Evolutionary conservation across 2,329 filamentous ascomycete genomes (phyloP).

Genomic region (Aureobasidium sp.): DNA sequence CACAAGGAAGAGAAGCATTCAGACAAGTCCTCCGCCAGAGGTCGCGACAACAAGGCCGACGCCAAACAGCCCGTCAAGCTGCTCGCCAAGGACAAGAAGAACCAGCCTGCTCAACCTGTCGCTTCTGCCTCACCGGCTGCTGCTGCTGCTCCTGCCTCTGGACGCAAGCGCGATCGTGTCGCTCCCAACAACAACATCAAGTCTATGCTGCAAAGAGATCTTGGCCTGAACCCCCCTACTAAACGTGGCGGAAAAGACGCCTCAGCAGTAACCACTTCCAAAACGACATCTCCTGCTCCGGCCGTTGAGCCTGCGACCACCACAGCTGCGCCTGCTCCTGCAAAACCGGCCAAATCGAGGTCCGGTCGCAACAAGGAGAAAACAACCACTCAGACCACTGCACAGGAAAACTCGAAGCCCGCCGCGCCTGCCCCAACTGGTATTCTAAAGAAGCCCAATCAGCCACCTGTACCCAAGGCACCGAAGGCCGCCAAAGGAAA

Average conservation of each 20-base stretch:
- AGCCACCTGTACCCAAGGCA: constrained; percentile 15
- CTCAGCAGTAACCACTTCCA: constrained; percentile 17
- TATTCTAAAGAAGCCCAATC: constrained; percentile 34
- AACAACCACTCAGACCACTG: constrained; percentile 1
- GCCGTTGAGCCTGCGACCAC: constrained; percentile 4
- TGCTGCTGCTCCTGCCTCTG: constrained; percentile 27
- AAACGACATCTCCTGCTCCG: constrained; percentile 5
- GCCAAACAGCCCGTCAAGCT: constrained; percentile 37
- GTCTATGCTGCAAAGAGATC: constrained; percentile 55
- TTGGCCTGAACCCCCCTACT: constrained; percentile 46
- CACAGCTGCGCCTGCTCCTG: background rate
- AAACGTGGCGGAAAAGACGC: constrained; percentile 27
- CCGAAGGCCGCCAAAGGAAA: constrained; percentile 16
- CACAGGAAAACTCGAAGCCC: constrained; percentile 11
- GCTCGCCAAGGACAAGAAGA: constrained; percentile 37
- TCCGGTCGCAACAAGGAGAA: constrained; percentile 15
- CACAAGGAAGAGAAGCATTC: constrained; percentile 32
- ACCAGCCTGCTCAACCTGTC: constrained; percentile 31
- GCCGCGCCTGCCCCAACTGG: constrained; percentile 24
- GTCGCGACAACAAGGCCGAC: constrained; percentile 24
- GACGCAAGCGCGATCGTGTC: constrained; percentile 48
- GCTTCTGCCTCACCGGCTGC: constrained; percentile 20
- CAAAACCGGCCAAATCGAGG: constrained; percentile 12
- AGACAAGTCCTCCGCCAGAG: constrained; percentile 33
- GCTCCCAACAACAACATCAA: constrained; percentile 39